phyloP scores from a whole-genome alignment of 2,329 filamentous ascomycete species.

The Sporothrix pseudoabietina region DNA sequence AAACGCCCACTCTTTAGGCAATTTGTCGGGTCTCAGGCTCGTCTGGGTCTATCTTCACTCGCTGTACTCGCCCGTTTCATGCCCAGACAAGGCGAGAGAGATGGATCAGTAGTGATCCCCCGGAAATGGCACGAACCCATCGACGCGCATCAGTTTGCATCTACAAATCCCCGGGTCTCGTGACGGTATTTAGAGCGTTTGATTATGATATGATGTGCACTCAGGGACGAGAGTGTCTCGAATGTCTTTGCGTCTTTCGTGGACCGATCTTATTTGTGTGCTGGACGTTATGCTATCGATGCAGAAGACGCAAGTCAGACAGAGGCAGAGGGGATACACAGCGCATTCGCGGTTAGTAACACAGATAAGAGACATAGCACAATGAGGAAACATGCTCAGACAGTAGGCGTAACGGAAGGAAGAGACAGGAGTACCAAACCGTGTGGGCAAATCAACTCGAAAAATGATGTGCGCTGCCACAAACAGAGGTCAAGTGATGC shows the following conservation, averaged over 20 bases:
- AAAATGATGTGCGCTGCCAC: slow-evolving; percentile 5
- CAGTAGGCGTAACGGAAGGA: neutral
- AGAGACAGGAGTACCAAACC: neutral
- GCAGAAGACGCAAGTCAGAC: neutral
- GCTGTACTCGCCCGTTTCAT: neutral
- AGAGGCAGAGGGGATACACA: neutral
- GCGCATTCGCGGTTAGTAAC: neutral
- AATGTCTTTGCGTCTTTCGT: neutral
- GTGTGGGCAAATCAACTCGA: too few species aligned
- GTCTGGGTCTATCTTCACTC: neutral
- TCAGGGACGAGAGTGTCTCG: neutral
- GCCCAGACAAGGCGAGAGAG: neutral
- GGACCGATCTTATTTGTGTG: neutral
- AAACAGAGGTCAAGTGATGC: slow-evolving; percentile 21
- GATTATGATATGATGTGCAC: slow-evolving; percentile 8
- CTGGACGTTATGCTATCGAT: neutral
- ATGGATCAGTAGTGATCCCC: neutral
- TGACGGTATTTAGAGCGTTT: neutral
- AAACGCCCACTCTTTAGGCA: neutral
- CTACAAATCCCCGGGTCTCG: slow-evolving; percentile 1
- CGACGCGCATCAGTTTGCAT: neutral
- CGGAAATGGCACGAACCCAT: slow-evolving; percentile 12
- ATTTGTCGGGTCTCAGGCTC: neutral
- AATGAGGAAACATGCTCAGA: slow-evolving; percentile 12
- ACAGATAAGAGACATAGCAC: neutral